A percentile compares a stretch with the other conserved stretches of the same genome.
phyloP scores from a whole-genome alignment of 768 basidiomycete species.

The Lactarius trivialis region DNA sequence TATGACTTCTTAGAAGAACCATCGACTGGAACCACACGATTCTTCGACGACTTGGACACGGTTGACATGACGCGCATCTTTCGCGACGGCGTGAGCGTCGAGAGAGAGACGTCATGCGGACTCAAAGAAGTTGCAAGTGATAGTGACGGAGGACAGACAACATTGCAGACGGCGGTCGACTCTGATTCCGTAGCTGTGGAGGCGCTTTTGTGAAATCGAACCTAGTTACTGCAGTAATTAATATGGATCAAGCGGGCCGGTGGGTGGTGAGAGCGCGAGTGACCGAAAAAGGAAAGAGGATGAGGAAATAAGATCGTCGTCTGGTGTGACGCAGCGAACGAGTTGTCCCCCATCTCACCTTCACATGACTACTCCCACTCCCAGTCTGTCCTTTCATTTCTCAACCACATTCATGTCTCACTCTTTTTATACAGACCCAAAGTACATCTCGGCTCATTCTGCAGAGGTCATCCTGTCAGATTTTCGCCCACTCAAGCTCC shows the following conservation, averaged over 20 bases:
- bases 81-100: not conserved
- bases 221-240: not conserved
- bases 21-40: not conserved
- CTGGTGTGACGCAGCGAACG: no score
- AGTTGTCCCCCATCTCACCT: not conserved
- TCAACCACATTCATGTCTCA: not conserved
- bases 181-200: conserved; percentile 3
- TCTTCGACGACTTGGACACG: conserved; percentile 1
- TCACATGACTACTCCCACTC: not conserved
- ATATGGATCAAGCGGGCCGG: not conserved
- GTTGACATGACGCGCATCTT: conserved; percentile 3
- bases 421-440: conserved; percentile 44
- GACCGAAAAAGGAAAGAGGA: not conserved
- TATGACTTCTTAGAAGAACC: conserved; percentile 13
- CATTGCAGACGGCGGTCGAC: not conserved
- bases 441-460: conserved; percentile 75
- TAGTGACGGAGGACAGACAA: not conserved
- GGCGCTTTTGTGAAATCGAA: not conserved
- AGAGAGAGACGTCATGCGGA: not conserved
- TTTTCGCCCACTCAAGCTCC: conserved; percentile 84
- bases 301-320: not conserved
- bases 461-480: conserved; percentile 92
- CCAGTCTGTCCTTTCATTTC: not conserved
- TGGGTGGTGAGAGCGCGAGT: not conserved
- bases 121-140: not conserved